Evolutionary conservation across 1,139 yeast genomes (phyloP).

Genomic region (Candida glucosophila): DNA sequence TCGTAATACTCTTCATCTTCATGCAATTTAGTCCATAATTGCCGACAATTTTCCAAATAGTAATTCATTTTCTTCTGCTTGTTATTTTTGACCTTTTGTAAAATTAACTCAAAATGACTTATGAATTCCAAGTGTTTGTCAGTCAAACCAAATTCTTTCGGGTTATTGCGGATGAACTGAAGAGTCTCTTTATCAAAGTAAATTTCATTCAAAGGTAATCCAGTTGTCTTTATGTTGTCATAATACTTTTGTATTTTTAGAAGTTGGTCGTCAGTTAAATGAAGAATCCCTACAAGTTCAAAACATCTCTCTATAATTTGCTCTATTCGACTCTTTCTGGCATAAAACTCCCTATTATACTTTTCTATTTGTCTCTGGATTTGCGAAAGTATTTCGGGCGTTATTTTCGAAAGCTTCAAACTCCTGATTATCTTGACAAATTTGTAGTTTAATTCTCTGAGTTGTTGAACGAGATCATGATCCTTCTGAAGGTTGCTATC

Average conservation of each 20-base stretch:
- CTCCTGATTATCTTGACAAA: constrained; percentile 27
- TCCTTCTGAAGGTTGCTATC: neutral
- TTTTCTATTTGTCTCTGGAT: constrained; percentile 19
- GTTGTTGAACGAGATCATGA: too few relatives aligned
- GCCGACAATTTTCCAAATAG: constrained; percentile 27
- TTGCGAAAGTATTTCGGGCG: constrained; percentile 17
- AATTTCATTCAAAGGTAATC: constrained; percentile 9
- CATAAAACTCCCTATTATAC: constrained; percentile 17
- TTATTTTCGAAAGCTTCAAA: constrained; percentile 30
- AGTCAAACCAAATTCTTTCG: constrained; percentile 33
- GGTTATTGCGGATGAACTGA: constrained; percentile 25
- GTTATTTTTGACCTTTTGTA: constrained; percentile 20
- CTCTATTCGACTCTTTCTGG: constrained; percentile 17
- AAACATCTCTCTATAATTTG: constrained; percentile 19
- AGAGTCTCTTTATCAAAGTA: constrained; percentile 31
- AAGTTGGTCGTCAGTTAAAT: constrained; percentile 26
- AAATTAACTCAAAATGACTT: constrained; percentile 16
- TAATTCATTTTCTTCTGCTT: constrained; percentile 27
- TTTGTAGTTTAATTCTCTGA: constrained; percentile 31
- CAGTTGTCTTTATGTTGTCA: constrained; percentile 7
- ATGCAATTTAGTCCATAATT: constrained; percentile 44
- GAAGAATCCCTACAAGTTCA: constrained; percentile 18
- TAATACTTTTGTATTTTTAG: constrained; percentile 23
- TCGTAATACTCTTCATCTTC: constrained; percentile 28
- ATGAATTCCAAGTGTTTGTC: constrained; percentile 26